These are phyloP conservation scores for Epithemia pelagica DNA, from an alignment of 108 stramenopile species.

Conservation along the genomic window DNA sequence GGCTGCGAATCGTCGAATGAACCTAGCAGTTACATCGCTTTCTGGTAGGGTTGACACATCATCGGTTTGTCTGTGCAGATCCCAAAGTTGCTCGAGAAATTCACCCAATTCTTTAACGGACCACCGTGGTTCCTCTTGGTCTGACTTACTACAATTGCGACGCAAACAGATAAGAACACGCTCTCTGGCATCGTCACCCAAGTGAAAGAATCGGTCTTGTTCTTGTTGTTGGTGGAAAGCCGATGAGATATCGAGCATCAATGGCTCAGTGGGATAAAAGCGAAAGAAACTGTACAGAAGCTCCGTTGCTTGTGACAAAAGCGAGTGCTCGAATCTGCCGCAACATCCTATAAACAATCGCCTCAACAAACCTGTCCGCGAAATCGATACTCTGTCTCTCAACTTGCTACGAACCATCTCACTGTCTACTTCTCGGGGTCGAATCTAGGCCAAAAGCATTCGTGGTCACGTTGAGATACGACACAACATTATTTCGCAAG, in stretches of 20 bases:
- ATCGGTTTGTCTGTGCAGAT: background rate
- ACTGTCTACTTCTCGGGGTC: background rate
- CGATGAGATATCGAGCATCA: background rate
- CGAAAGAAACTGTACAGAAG: background rate
- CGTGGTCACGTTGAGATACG: background rate
- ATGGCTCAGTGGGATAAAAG: background rate
- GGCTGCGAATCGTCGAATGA: background rate
- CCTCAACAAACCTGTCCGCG: background rate
- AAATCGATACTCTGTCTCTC: background rate
- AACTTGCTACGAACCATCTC: background rate
- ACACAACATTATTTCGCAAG: background rate
- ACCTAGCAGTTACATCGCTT: background rate
- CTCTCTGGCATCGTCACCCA: conserved; percentile 1
- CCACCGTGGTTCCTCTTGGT: background rate
- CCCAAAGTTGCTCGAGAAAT: background rate
- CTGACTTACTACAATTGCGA: background rate
- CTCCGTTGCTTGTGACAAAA: background rate
- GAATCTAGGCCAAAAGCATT: background rate
- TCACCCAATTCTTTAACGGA: background rate
- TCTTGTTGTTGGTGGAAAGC: background rate
- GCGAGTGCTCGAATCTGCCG: background rate
- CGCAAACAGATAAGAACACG: background rate
- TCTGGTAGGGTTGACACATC: background rate
- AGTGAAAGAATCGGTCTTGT: background rate
- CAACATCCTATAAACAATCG: background rate